Percentiles rank a stretch among this genome's conserved stretches.
phyloP scores from a whole-genome alignment of 768 basidiomycete species.

The Leccinum disarticulatum region DNA sequence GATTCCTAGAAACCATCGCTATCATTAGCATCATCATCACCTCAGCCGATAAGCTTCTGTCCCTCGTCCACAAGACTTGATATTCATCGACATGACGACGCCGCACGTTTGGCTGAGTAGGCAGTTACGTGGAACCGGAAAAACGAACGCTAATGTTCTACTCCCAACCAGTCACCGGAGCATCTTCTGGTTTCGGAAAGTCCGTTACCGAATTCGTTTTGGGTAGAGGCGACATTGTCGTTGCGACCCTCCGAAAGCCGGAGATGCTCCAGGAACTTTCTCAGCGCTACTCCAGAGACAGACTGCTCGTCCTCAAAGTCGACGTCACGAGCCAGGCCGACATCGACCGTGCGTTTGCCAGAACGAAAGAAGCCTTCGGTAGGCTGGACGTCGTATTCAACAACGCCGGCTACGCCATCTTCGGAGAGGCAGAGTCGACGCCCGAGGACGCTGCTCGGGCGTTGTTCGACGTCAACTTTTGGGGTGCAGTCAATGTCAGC shows the following conservation, averaged over 20 bases:
- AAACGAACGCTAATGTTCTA: background rate
- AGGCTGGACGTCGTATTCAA: conserved; percentile 23
- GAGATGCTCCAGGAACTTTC: conserved; percentile 15
- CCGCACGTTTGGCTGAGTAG: conserved; percentile 15
- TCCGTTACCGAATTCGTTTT: conserved; percentile 33
- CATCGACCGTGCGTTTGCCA: conserved; percentile 12
- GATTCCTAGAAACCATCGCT: no score
- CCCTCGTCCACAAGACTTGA: background rate
- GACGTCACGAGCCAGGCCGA: conserved; percentile 15
- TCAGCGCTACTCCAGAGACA: conserved; percentile 3
- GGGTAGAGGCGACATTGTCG: conserved; percentile 35
- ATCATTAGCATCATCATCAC: background rate
- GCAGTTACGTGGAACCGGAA: background rate
- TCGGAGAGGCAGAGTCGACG: conserved; percentile 26
- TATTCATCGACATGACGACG: conserved; percentile 1
- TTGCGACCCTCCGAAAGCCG: conserved; percentile 45
- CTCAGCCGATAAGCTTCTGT: no score
- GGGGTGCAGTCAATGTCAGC: conserved; percentile 29
- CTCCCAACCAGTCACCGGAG: conserved; percentile 36
- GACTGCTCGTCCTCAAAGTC: conserved; percentile 16
- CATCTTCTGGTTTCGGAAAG: conserved; percentile 42
- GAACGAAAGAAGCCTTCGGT: conserved; percentile 9
- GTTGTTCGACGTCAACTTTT: conserved; percentile 31
- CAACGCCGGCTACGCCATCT: conserved; percentile 15
- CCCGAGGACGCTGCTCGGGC: conserved; percentile 18